Evolutionary conservation across 2,329 filamentous ascomycete species (phyloP).

Genomic region (Alternaria hordeiaustralica): DNA sequence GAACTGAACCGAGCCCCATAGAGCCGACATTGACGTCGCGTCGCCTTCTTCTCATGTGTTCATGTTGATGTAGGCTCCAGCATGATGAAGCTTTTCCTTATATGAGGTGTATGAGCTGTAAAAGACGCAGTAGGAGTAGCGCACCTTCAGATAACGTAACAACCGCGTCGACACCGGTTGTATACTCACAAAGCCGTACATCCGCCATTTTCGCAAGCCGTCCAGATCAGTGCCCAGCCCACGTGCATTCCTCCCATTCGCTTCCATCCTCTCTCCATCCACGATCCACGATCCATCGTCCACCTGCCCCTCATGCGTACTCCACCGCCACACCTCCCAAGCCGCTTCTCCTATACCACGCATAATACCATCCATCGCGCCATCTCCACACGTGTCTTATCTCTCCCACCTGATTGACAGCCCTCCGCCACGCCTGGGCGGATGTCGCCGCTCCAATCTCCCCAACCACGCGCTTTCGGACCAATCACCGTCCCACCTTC

Average conservation of each 20-base stretch:
- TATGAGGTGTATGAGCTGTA: not conserved
- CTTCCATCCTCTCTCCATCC: not conserved
- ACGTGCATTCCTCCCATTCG: not conserved
- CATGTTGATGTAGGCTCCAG: not conserved
- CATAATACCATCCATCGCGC: not conserved
- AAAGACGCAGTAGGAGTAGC: not conserved
- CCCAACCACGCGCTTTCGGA: not conserved
- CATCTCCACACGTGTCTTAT: slow-evolving; percentile 4
- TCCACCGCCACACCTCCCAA: not conserved
- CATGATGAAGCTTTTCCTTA: not conserved
- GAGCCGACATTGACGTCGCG: not conserved
- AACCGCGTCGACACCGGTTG: not conserved
- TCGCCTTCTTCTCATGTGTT: not conserved
- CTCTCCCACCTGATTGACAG: not conserved
- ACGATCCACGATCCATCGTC: not conserved
- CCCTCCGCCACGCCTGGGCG: not conserved
- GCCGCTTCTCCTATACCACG: not conserved
- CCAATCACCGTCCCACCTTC: slow-evolving; percentile 17
- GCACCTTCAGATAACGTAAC: not conserved
- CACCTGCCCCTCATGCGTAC: not conserved
- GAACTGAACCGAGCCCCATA: not conserved
- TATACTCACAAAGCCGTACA: not conserved
- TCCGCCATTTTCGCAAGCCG: not conserved
- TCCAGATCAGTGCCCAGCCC: not conserved
- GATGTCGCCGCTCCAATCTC: slow-evolving; percentile 12